Conservation (phyloP, 129 eudicot species). For the Oenanthe sinensis region DNA sequence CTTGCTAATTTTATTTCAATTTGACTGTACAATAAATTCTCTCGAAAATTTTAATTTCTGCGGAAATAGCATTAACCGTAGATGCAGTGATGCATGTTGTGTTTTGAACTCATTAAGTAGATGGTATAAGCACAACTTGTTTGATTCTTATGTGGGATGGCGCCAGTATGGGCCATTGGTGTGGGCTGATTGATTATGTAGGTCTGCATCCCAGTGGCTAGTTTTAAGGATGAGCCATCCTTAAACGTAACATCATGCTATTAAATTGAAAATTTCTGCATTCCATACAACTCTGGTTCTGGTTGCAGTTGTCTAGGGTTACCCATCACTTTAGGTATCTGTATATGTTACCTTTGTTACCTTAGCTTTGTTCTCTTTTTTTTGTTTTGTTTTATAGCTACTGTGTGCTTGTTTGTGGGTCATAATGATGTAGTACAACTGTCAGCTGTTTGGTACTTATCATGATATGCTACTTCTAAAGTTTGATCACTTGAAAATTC, state of each 20-base stretch:
- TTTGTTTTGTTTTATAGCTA: too few species aligned
- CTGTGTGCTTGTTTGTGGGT: too few species aligned
- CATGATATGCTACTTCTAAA: neutral
- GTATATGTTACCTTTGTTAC: too few species aligned
- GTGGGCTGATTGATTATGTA: neutral
- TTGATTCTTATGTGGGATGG: neutral
- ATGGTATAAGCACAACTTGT: neutral
- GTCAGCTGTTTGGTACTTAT: too few species aligned
- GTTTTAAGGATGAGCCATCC: too few species aligned
- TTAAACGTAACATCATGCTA: neutral
- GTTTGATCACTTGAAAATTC: neutral
- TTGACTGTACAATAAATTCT: neutral
- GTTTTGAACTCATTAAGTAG: neutral
- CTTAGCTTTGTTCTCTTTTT: too few species aligned
- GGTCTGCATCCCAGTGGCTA: neutral
- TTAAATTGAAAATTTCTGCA: neutral
- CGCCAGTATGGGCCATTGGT: neutral
- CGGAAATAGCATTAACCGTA: neutral
- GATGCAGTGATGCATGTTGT: neutral
- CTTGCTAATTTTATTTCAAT: neutral
- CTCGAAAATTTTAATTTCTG: neutral
- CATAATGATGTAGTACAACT: too few species aligned
- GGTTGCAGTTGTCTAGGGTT: too few species aligned
- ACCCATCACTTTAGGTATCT: too few species aligned
- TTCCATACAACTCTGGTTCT: too few species aligned